Evolutionary conservation across 805 yeast species (phyloP).

Genomic region (Saccharomycopsis amapae): DNA sequence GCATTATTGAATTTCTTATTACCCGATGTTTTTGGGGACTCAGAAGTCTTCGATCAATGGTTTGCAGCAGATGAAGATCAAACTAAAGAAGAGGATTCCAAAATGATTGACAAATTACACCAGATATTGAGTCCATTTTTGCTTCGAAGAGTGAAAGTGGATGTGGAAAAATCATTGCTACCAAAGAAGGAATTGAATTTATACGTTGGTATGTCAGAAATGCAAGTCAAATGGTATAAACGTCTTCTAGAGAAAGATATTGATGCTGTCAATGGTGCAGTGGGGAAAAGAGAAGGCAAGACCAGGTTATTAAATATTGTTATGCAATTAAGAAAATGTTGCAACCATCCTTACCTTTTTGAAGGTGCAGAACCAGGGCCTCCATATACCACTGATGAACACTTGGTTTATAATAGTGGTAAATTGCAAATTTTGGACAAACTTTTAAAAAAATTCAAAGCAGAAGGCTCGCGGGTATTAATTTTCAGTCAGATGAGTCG

Average conservation of each 20-base stretch:
- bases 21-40: slow-evolving; percentile 93
- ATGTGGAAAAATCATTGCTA: slow-evolving; percentile 82
- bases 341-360: slow-evolving; percentile 93
- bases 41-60: slow-evolving; percentile 88
- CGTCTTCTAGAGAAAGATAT: slow-evolving; percentile 84
- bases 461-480: slow-evolving; percentile 80
- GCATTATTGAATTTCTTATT: slow-evolving; percentile 82
- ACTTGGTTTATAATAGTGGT: slow-evolving; percentile 81
- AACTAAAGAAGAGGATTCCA: slow-evolving; percentile 58
- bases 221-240: slow-evolving; percentile 92
- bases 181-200: slow-evolving; percentile 89
- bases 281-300: slow-evolving; percentile 90
- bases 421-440: slow-evolving; percentile 87
- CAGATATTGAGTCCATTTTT: slow-evolving; percentile 83
- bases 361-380: slow-evolving; percentile 99
- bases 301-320: slow-evolving; percentile 88
- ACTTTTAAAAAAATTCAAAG: slow-evolving; percentile 60
- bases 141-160: slow-evolving; percentile 82
- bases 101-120: slow-evolving; percentile 81
- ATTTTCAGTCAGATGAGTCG: slow-evolving; percentile 94
- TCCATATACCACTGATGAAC: slow-evolving; percentile 93
- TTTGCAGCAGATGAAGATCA: slow-evolving; percentile 44
- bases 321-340: slow-evolving; percentile 94
- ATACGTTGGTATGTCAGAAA: slow-evolving; percentile 90
- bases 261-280: slow-evolving; percentile 92